Evolutionary conservation across 495 filamentous ascomycete species (phyloP).

Genomic region (Aspergillus coremiiformis): DNA sequence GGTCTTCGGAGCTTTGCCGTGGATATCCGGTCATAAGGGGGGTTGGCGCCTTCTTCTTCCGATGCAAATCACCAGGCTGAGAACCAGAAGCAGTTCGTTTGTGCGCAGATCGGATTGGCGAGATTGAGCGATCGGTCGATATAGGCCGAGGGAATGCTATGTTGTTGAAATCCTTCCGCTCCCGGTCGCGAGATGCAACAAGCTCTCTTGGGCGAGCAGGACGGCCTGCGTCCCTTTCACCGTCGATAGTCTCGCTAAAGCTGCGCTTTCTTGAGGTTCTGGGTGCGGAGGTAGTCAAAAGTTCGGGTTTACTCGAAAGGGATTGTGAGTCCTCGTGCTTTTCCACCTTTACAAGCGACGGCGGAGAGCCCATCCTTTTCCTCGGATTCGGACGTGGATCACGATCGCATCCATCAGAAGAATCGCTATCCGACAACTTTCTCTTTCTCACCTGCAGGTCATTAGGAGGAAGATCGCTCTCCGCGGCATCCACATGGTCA

Average conservation of each 20-base stretch:
- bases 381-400: slow-evolving; percentile 22
- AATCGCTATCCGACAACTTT: slow-evolving; percentile 24
- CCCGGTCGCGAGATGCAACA: slow-evolving; percentile 16
- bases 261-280: slow-evolving; percentile 33
- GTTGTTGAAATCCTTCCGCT: slow-evolving; percentile 23
- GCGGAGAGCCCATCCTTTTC: slow-evolving; percentile 18
- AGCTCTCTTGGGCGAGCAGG: slow-evolving; percentile 18
- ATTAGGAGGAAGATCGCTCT: slow-evolving; percentile 19
- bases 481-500: slow-evolving; percentile 33
- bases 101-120: slow-evolving; percentile 51
- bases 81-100: slow-evolving; percentile 55
- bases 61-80: slow-evolving; percentile 35
- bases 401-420: slow-evolving; percentile 17
- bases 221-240: slow-evolving; percentile 24
- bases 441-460: slow-evolving; percentile 28
- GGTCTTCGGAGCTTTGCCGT: slow-evolving; percentile 52
- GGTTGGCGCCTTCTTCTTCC: slow-evolving; percentile 39
- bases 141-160: slow-evolving; percentile 24
- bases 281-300: slow-evolving; percentile 12
- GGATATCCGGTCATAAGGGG: slow-evolving; percentile 45
- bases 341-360: slow-evolving; percentile 33
- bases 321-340: slow-evolving; percentile 28
- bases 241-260: slow-evolving; percentile 37
- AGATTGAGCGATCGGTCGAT: slow-evolving; percentile 53
- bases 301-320: slow-evolving; percentile 17